Evolutionary conservation across 2,329 filamentous ascomycete species (phyloP).

Genomic region (Epichloe coenophiala): DNA sequence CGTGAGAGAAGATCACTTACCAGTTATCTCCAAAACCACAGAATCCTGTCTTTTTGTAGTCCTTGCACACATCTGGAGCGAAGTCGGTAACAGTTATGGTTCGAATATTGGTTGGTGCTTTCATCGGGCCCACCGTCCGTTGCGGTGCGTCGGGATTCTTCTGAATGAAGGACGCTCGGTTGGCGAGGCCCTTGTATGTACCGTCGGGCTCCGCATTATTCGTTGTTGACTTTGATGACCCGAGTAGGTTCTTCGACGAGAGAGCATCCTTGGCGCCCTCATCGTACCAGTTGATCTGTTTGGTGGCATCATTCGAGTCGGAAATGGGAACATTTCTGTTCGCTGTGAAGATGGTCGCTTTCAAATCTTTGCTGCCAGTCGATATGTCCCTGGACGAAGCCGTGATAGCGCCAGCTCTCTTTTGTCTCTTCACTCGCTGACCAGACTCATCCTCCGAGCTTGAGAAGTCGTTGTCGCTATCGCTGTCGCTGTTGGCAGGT

Average conservation of each 20-base stretch:
- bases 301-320: constrained; percentile 75
- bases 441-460: constrained; percentile 67
- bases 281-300: constrained; percentile 80
- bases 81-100: constrained; percentile 86
- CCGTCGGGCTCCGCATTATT: constrained; percentile 37
- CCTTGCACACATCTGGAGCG: constrained; percentile 87
- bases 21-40: constrained; percentile 31
- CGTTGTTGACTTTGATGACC: constrained; percentile 33
- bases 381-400: constrained; percentile 42
- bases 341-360: constrained; percentile 42
- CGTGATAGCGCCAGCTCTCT: constrained; percentile 52
- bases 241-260: constrained; percentile 41
- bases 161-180: constrained; percentile 61
- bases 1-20: constrained; percentile 5
- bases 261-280: constrained; percentile 42
- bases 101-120: constrained; percentile 77
- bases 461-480: constrained; percentile 40
- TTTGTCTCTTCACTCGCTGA: constrained; percentile 65
- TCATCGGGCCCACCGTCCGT: constrained; percentile 68
- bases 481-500: constrained; percentile 45
- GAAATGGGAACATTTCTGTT: constrained; percentile 50
- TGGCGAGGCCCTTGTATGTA: constrained; percentile 64
- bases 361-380: constrained; percentile 23
- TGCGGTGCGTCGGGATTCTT: constrained; percentile 64
- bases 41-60: constrained; percentile 66